Evolutionary conservation across 345 rosid species (phyloP).

Genomic region (Eucalyptus leucophloia): DNA sequence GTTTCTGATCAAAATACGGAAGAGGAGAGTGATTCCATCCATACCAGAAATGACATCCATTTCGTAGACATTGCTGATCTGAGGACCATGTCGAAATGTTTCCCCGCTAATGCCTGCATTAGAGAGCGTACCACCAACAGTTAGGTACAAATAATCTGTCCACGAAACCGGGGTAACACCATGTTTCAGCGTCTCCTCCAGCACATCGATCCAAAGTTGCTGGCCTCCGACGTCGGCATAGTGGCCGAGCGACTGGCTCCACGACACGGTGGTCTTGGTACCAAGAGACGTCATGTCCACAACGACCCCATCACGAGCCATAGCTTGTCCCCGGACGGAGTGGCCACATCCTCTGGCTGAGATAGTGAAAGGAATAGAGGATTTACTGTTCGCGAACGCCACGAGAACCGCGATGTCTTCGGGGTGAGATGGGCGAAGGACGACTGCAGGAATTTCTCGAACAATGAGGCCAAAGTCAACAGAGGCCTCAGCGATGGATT

Average conservation of each 20-base stretch:
- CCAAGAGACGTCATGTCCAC: conserved; percentile 22
- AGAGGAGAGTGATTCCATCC: neutral
- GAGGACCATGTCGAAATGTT: conserved; percentile 32
- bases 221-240: conserved; percentile 37
- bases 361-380: neutral
- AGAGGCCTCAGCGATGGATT: conserved; percentile 10
- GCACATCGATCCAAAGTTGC: conserved; percentile 33
- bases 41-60: conserved; percentile 46
- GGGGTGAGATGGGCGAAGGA: conserved; percentile 14
- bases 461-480: conserved; percentile 25
- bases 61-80: conserved; percentile 40
- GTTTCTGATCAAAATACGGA: neutral
- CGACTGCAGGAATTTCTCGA: conserved; percentile 12
- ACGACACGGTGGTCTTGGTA: neutral
- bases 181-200: conserved; percentile 7
- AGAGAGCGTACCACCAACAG: conserved; percentile 44
- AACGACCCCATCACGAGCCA: conserved; percentile 26
- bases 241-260: neutral
- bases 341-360: conserved; percentile 38
- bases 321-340: conserved; percentile 31
- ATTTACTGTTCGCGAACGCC: conserved; percentile 1
- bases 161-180: conserved; percentile 39
- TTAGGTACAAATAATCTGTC: conserved; percentile 39
- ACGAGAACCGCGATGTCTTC: conserved; percentile 17
- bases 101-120: conserved; percentile 49